Base-by-base conservation (phyloP, 495 filamentous ascomycete species). In the Usnea hakonensis region DNA sequence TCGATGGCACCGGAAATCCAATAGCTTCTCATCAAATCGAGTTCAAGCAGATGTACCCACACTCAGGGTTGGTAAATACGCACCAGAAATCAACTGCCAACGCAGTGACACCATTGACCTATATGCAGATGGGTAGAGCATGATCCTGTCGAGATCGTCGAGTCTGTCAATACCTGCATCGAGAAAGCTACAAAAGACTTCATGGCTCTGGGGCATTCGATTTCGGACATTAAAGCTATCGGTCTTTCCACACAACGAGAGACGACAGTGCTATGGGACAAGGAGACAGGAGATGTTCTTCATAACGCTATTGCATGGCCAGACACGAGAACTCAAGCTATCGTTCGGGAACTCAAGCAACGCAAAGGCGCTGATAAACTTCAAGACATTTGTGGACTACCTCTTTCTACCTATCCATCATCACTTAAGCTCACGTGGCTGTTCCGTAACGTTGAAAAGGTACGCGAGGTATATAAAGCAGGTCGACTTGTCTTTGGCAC, bases 161-260 rank as follows among this genome's bases (percentile, higher is more conserved):
- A 77, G 55, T 91, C 90, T 6, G 92, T 95, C 19, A 84, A 89
- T 68, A 80, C 81, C 54, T 97, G 93, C 77, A 92, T 96, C 60
- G 89, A 94, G 63, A 81, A 84, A 67, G 90, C 91, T 1, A 87
- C 88, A 69, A 82, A 84, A 67, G 74, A 83, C 32, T 96, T 96
- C 75, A 71, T 83, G 21, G 79, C 82, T 44, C 75, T 85, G 46
- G 93, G 93, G 48, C 81, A 91, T 75, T 80, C 81, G 26, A 79
- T 83, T 56, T 79, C 78, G 56, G 81, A 90, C 64, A 89, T 97
- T 68, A 89, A 90, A 69, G 85, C 90, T 36, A 83, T 97, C 69
- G 93, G 93, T 60, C 89, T 97, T 73, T 96, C 92, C 61, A 96
- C 90, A 75, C 93, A 97, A 78, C 85, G 93, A 69, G 93, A 97